These are phyloP conservation scores for Kodamaea plutei DNA, from an alignment of 1,139 yeast species.

Conservation along the genomic window DNA sequence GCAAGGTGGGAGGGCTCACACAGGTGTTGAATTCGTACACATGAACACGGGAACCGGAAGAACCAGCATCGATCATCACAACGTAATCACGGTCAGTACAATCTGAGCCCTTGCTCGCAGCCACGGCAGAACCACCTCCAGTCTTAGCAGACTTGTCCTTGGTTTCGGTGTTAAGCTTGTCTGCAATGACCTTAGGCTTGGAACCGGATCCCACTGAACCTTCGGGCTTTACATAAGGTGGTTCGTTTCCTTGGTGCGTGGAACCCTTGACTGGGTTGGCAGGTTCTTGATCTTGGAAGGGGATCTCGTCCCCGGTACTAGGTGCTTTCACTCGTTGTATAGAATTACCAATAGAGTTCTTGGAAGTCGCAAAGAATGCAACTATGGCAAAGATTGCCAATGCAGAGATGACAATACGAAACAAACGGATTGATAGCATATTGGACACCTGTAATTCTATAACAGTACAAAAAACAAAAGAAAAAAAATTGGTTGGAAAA, in stretches of 20 bases:
- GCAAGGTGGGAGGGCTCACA: slow-evolving; percentile 70
- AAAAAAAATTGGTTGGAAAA: too few species aligned
- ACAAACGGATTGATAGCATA: slow-evolving; percentile 35
- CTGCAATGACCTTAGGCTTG: slow-evolving; percentile 22
- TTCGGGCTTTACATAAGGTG: slow-evolving; percentile 28
- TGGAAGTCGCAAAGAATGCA: slow-evolving; percentile 35
- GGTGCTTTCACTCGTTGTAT: slow-evolving; percentile 27
- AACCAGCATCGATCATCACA: slow-evolving; percentile 95
- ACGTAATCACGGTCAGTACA: slow-evolving; percentile 47
- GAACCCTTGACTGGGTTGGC: slow-evolving; percentile 33
- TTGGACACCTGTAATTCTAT: too few species aligned
- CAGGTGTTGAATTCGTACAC: slow-evolving; percentile 89
- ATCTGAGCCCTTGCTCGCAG: slow-evolving; percentile 9
- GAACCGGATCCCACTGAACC: slow-evolving; percentile 8
- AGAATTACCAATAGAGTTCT: slow-evolving; percentile 23
- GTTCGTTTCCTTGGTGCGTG: slow-evolving; percentile 30
- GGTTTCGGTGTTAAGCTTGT: slow-evolving; percentile 15
- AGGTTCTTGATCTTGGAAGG: slow-evolving; percentile 15
- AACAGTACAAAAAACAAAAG: too few species aligned
- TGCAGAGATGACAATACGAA: slow-evolving; percentile 34
- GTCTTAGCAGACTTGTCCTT: slow-evolving; percentile 7
- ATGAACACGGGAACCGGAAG: slow-evolving; percentile 94
- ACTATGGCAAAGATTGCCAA: slow-evolving; percentile 33
- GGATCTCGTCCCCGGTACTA: slow-evolving; percentile 20
- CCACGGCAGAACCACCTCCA: slow-evolving; percentile 3